Base-by-base conservation (phyloP, 768 basidiomycete species). In the Termitomyces bulborhizus region DNA sequence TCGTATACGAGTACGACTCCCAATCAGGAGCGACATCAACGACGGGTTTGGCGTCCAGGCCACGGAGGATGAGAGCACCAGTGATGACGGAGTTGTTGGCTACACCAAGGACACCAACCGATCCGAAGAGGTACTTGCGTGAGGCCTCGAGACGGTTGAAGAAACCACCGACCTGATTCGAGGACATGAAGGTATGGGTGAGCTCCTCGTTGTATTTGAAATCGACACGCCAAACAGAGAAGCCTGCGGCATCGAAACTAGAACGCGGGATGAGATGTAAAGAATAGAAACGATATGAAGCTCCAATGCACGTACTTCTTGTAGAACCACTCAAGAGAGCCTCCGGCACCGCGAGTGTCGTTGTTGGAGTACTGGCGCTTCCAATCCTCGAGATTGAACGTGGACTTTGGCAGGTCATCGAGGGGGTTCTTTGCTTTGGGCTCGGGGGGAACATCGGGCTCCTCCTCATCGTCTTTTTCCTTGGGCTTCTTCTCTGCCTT, bases 91-190 rank as follows among this genome's bases (percentile, higher is more conserved):
- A 90, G 73, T 90, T 77, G 73, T 90, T 89, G 68, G 77, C 50
- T 64, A 74, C 72, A 67, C 97, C 96, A 56, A 95, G 84, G 21
- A 99, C 97, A 69, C 92, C 93, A 45, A 93, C 70, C 43, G 92
- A 95, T 13, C 87, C 96, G 71, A 98, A 97, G 60, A 95, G 81
- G 79, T 97, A 96, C 73, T 97, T 96, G 72, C 96, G 88, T 24
- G 94, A 93, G 9, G 85, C 97, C 76, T 98, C 97, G 8, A 99
- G 85, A 55, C 97, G 92, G 81, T 95, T 91, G 83, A 95, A 98
- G 85, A 96, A 93, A 16, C 96, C 96, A 56, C 84, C 83, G 66
- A 97, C 84, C 72, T 89, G 90, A 81, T 98, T 98, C 58, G 84
- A 82, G 57, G 92, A 94, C 94, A 93, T 98, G 82, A 92, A 98